Evolutionary conservation across 768 basidiomycete genomes (phyloP), one percentile per base, ranked within the genome.

Genomic region (Coprinopsis marcescibilis): DNA sequence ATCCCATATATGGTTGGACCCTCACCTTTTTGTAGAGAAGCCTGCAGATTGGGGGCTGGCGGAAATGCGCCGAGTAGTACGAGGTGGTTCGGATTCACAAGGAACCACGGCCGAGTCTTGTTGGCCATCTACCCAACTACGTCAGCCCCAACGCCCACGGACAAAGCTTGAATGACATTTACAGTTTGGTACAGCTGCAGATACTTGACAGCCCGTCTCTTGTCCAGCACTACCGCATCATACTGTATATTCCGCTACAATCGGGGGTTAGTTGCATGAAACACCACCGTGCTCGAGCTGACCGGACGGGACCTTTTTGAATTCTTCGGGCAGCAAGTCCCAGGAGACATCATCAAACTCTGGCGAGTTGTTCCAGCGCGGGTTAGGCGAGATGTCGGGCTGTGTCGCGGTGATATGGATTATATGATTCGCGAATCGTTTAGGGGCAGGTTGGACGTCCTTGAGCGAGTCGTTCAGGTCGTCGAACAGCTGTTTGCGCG

Each of bases 361-460:
- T 2, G 70, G 62, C 3, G 61, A 56, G 4, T 60, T 64, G 58
- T 89, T 89, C 58, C 70, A 81, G 19, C 63, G 56, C 3, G 86
- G 85, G 38, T 71, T 65, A 51, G 68, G 63, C 3, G 80, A 66
- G 5, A 60, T 55, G 55, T 88, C 82, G 0, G 83, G 81, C 15
- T 70, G 65, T 3, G 70, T 67, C 10, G 77, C 73, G 1, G 83
- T 77, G 36, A 88, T 60, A 53, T 87, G 85, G 29, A 87, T 59
- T 12, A 88, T 66, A 53, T 83, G 78, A 48, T 48, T 55, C 14
- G 51, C 59, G 49, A 60, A 44, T 36, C 55, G 58, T 36, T 49
- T 53, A 13, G 56, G 35, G 15, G 51, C 49, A 14, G 51, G 20
- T 23, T 48, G 48, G 32, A 30, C 10, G 53, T 54, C 26, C 25